Evolutionary conservation across 352 stramenopile species (phyloP), one percentile per base, ranked within the genome.

Genomic region (Elongisporangium senticosum): DNA sequence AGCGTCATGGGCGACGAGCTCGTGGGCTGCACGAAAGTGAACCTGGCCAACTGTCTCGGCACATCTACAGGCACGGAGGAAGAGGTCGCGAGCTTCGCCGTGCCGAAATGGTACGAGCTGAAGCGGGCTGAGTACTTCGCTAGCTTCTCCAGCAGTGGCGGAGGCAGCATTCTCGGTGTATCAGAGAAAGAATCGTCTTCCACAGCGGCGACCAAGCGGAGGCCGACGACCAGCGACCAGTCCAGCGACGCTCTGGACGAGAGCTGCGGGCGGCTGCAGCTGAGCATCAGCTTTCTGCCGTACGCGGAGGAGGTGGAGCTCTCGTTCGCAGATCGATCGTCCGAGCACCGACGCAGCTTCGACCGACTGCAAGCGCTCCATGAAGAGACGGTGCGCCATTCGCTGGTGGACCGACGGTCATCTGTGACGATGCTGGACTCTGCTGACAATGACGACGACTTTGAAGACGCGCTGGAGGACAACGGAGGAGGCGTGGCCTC

Each of bases 1-100:
- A 78, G 76, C 40, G 75, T 92, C 51, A 84, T 95, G 65, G 80
- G 85, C 8, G 85, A 95, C 50, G 85, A 93, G 60, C 72, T 93
- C 24, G 60, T 93, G 15, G 83, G 83, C 2, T 89, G 77, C 55
- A 68, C 74, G 10, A 90, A 89, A 57, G 66, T 95, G n/a, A 92
- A 95, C 51, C 50, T 95, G 50, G 85, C 85, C 0, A 68, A 83
- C 14, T 83, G 87, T 47, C 73, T 93, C 23, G 77, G 73, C 10
- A 72, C 79, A 8, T 87, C 77, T 0, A 71, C 82, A 3, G 76
- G 77, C 1, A 79, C 79, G 0, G 68, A 93, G 11, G 78, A 90
- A 65, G 66, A 90, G 57, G 77, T 95, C 23, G 83, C 85, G 49
- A 75, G 75, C 51, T 69, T 75, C 5, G 77, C 79, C 47, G 72